Percentiles rank a stretch among this genome's conserved stretches.
Evolutionary conservation across 2,329 filamentous ascomycete species (phyloP).

Genomic region (Aureobasidium sp.): DNA sequence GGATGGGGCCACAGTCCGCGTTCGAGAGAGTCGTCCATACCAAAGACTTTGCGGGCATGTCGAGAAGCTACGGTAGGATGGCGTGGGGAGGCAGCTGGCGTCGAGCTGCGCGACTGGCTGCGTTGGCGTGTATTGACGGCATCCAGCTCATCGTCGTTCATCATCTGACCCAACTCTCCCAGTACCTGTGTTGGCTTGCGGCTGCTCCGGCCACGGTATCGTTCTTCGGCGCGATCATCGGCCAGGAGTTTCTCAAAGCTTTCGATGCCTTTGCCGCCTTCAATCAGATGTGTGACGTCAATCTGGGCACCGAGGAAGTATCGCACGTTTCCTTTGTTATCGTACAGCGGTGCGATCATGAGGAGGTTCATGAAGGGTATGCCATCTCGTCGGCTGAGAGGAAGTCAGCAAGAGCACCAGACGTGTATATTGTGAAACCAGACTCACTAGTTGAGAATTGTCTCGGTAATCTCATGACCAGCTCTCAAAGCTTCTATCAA

Average conservation of each 20-base stretch:
- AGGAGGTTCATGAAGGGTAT: slow-evolving; percentile 34
- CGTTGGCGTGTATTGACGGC: slow-evolving; percentile 21
- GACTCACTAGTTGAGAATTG: slow-evolving; percentile 33
- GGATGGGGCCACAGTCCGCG: slow-evolving; percentile 24
- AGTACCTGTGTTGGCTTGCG: slow-evolving; percentile 21
- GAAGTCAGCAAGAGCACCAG: neutral
- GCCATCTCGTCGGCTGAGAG: slow-evolving; percentile 27
- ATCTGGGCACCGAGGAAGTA: slow-evolving; percentile 34
- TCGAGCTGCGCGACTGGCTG: slow-evolving; percentile 14
- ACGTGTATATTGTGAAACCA: neutral
- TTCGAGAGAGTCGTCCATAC: slow-evolving; percentile 25
- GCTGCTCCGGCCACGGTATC: slow-evolving; percentile 18
- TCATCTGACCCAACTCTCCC: slow-evolving; percentile 23
- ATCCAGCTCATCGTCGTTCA: slow-evolving; percentile 26
- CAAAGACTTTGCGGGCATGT: slow-evolving; percentile 19
- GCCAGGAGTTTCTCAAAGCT: slow-evolving; percentile 27
- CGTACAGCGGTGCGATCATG: slow-evolving; percentile 32
- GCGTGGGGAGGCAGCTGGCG: slow-evolving; percentile 14
- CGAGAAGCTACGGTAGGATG: neutral
- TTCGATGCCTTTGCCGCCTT: slow-evolving; percentile 29
- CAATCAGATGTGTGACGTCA: slow-evolving; percentile 30
- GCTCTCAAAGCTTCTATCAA: slow-evolving; percentile 28
- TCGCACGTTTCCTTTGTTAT: slow-evolving; percentile 32
- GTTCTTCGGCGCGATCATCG: slow-evolving; percentile 23
- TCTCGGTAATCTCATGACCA: slow-evolving; percentile 36